These are phyloP conservation scores for Sordariomycetes sp. DNA, from an alignment of 2,329 filamentous ascomycete species.

Conservation along the genomic window DNA sequence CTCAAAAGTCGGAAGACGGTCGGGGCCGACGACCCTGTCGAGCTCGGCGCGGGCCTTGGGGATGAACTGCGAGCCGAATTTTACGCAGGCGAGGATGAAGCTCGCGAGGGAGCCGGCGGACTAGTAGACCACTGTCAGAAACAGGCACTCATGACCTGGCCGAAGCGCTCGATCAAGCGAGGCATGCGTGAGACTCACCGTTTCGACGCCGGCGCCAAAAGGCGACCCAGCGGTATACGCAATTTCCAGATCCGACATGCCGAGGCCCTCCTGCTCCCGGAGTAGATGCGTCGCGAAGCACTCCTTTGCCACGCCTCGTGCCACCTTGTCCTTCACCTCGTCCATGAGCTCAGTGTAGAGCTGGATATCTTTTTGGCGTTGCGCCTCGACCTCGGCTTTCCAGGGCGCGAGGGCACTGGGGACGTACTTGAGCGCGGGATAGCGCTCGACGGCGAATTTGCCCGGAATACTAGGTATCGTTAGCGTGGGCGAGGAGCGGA, in stretches of 20 bases:
- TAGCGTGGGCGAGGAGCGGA: neutral
- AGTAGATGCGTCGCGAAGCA: constrained; percentile 30
- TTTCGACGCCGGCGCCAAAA: constrained; percentile 29
- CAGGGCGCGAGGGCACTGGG: constrained; percentile 22
- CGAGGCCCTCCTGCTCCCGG: constrained; percentile 21
- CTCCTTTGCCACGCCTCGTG: constrained; percentile 15
- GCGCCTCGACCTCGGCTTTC: constrained; percentile 20
- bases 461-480: constrained; percentile 9
- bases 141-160: neutral
- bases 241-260: constrained; percentile 26
- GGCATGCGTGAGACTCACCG: too few species aligned
- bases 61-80: constrained; percentile 35
- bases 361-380: constrained; percentile 15
- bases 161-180: too few species aligned
- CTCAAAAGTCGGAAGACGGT: constrained; percentile 21
- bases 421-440: constrained; percentile 23
- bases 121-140: constrained; percentile 8
- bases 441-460: constrained; percentile 25
- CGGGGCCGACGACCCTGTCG: constrained; percentile 21
- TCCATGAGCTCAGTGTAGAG: constrained; percentile 25
- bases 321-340: constrained; percentile 20
- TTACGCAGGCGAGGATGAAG: constrained; percentile 37
- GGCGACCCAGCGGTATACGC: constrained; percentile 29
- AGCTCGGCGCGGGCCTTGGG: constrained; percentile 26
- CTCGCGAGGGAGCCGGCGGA: constrained; percentile 32